These are phyloP conservation scores for Saturnispora gosingensis DNA, from an alignment of 805 yeast species.

Conservation along the genomic window DNA sequence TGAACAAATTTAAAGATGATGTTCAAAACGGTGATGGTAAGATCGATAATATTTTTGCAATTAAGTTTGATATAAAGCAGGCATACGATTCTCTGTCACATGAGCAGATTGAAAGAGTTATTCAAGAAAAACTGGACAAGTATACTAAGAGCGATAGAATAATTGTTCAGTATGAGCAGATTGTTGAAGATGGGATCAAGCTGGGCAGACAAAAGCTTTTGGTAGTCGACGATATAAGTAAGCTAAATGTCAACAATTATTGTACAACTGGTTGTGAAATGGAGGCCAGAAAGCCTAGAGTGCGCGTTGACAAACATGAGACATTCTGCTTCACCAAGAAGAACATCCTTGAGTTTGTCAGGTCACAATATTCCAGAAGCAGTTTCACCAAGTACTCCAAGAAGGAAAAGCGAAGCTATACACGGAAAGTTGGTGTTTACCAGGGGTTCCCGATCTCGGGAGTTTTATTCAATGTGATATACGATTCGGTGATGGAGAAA, in stretches of 20 bases:
- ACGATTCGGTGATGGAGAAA: slow-evolving; percentile 46
- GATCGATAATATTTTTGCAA: slow-evolving; percentile 35
- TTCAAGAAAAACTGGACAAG: slow-evolving; percentile 15
- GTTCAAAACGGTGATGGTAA: slow-evolving; percentile 13
- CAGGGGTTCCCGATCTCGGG: slow-evolving; percentile 81
- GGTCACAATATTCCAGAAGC: slow-evolving; percentile 46
- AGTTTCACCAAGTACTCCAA: slow-evolving; percentile 30
- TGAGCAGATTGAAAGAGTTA: slow-evolving; percentile 18
- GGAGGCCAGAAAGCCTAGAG: neutral
- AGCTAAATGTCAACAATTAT: slow-evolving; percentile 4
- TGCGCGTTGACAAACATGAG: slow-evolving; percentile 11
- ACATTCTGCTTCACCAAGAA: slow-evolving; percentile 27
- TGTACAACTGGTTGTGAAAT: neutral
- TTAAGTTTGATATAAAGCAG: slow-evolving; percentile 67
- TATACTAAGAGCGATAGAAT: slow-evolving; percentile 12
- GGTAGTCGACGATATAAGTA: slow-evolving; percentile 9
- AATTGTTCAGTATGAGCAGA: slow-evolving; percentile 8
- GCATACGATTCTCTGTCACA: slow-evolving; percentile 72
- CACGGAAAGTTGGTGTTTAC: slow-evolving; percentile 61
- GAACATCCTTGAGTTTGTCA: slow-evolving; percentile 38
- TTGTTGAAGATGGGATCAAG: slow-evolving; percentile 1
- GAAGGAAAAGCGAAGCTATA: slow-evolving; percentile 24
- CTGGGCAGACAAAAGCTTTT: slow-evolving; percentile 1
- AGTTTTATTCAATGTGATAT: slow-evolving; percentile 62
- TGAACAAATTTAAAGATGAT: slow-evolving; percentile 31